A percentile compares a stretch with the other conserved stretches of the same genome.
Conservation (phyloP, 805 yeast species). For the Yarrowia osloensis region DNA sequence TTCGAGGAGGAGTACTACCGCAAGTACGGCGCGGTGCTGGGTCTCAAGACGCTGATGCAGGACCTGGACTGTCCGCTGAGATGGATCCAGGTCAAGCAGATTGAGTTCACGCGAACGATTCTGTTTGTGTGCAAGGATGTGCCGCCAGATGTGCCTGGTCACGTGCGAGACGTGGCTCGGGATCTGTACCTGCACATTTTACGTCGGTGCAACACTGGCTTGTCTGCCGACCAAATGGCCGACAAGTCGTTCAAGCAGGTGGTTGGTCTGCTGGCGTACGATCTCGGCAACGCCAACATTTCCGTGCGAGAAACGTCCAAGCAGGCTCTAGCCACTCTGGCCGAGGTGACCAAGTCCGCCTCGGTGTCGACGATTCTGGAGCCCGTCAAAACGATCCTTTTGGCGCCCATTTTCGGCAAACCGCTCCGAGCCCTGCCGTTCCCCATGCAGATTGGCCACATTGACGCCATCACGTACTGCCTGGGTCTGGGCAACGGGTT, state of each 20-base stretch:
- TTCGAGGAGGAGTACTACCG: constrained; percentile 84
- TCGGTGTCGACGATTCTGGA: constrained; percentile 74
- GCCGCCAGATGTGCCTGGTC: constrained; percentile 81
- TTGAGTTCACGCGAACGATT: constrained; percentile 82
- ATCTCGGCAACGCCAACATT: constrained; percentile 83
- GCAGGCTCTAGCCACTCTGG: constrained; percentile 62
- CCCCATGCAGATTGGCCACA: constrained; percentile 98
- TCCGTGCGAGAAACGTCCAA: constrained; percentile 83
- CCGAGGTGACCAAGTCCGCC: constrained; percentile 63
- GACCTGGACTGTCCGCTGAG: constrained; percentile 66
- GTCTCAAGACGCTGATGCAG: constrained; percentile 70
- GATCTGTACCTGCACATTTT: constrained; percentile 65
- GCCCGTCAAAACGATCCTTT: constrained; percentile 76
- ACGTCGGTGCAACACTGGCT: constrained; percentile 61
- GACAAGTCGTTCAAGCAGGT: constrained; percentile 77
- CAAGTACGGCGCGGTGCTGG: constrained; percentile 87
- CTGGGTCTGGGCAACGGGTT: constrained; percentile 78
- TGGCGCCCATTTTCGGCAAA: constrained; percentile 94
- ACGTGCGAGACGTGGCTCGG: constrained; percentile 72
- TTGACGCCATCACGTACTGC: constrained; percentile 95
- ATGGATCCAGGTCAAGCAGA: constrained; percentile 77
- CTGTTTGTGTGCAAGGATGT: constrained; percentile 89
- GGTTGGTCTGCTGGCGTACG: constrained; percentile 87
- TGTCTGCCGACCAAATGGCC: constrained; percentile 63
- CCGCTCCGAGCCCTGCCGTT: constrained; percentile 96